phyloP scores from a whole-genome alignment of 1,284 basidiomycete genomes.

The Cutaneotrichosporon sp. region DNA sequence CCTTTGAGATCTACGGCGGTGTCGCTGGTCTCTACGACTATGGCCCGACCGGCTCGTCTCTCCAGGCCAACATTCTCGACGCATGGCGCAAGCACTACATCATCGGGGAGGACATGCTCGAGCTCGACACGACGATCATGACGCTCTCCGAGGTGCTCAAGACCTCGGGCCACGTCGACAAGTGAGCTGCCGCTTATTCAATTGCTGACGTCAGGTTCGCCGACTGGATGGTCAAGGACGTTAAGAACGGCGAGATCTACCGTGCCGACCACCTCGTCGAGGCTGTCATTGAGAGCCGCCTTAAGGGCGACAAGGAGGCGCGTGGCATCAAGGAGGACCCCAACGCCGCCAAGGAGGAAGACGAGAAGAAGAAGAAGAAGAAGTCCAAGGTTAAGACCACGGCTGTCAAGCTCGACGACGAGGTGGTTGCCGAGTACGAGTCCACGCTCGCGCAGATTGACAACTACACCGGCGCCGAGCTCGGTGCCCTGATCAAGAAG shows the following conservation, averaged over 20 bases:
- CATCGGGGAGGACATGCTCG: conserved; percentile 98
- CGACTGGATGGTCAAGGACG: conserved; percentile 99
- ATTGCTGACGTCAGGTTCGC: conserved; percentile 63
- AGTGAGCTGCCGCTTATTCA: conserved; percentile 49
- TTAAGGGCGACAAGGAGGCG: conserved; percentile 92
- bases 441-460: conserved; percentile 87
- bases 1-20: conserved; percentile 98
- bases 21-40: conserved; percentile 96
- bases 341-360: conserved; percentile 62
- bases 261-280: conserved; percentile 97
- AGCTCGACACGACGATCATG: conserved; percentile 98
- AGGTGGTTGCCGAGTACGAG: conserved; percentile 76
- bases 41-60: conserved; percentile 88
- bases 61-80: conserved; percentile 95
- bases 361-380: conserved; percentile 77
- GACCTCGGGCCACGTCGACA: conserved; percentile 95
- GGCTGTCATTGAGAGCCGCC: conserved; percentile 82
- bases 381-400: conserved; percentile 75
- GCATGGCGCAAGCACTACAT: conserved; percentile 99
- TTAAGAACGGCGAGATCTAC: conserved; percentile 91
- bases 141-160: conserved; percentile 94
- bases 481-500: conserved; percentile 83
- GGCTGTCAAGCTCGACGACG: conserved; percentile 76
- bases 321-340: conserved; percentile 63
- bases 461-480: conserved; percentile 86